Conservation (phyloP, 2,329 filamentous ascomycete genomes). For the Trichoderma atrobrunneum region DNA sequence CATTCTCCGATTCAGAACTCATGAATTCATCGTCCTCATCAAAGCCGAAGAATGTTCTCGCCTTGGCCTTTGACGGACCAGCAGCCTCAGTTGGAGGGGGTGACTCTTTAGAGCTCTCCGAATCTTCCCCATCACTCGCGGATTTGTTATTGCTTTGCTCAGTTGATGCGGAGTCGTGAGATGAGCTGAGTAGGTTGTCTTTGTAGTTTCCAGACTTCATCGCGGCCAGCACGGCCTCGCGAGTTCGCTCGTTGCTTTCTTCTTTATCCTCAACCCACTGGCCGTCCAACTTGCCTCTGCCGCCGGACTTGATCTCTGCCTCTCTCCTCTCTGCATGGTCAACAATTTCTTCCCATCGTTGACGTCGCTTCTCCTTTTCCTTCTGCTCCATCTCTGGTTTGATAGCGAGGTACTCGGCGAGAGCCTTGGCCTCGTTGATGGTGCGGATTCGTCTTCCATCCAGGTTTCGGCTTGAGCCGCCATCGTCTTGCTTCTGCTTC, state of each 20-base stretch:
- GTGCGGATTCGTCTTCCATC: conserved; percentile 88
- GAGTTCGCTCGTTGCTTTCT: conserved; percentile 78
- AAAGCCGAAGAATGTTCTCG: conserved; percentile 66
- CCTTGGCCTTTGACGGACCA: conserved; percentile 39
- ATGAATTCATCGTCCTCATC: conserved; percentile 76
- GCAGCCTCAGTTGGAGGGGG: conserved; percentile 46
- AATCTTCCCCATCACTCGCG: conserved; percentile 38
- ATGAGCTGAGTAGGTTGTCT: conserved; percentile 57
- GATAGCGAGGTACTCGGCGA: conserved; percentile 91
- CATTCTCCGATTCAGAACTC: conserved; percentile 56
- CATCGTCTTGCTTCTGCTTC: conserved; percentile 80
- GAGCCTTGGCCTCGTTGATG: conserved; percentile 89
- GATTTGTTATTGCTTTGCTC: conserved; percentile 29
- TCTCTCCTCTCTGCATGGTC: conserved; percentile 79
- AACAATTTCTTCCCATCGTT: conserved; percentile 85
- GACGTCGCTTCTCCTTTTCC: conserved; percentile 81
- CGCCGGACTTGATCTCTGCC: conserved; percentile 75
- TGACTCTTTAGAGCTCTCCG: conserved; percentile 46
- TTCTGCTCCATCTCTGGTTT: conserved; percentile 97
- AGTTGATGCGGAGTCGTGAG: conserved; percentile 46
- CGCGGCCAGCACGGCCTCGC: conserved; percentile 69
- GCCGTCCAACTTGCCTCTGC: conserved; percentile 71
- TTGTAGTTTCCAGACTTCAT: conserved; percentile 64
- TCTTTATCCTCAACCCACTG: conserved; percentile 96
- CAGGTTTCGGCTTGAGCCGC: conserved; percentile 87